phyloP scores from a whole-genome alignment of 2,329 filamentous ascomycete genomes.

The Rhinocladiella mackenziei region DNA sequence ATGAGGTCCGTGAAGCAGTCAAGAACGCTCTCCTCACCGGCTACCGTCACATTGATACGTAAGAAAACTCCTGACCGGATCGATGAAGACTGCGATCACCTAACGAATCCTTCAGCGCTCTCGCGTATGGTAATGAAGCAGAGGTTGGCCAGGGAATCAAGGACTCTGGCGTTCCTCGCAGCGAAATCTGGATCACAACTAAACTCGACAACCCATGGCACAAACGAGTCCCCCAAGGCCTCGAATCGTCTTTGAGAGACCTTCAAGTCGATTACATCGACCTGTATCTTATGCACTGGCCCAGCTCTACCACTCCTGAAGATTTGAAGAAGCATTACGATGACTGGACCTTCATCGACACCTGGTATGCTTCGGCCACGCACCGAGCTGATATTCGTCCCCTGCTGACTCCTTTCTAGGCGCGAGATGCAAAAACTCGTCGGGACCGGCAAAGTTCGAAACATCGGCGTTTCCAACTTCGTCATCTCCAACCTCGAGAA shows the following conservation, averaged over 20 bases:
- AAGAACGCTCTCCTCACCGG: slow-evolving; percentile 63
- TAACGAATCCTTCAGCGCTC: slow-evolving; percentile 44
- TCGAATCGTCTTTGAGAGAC: slow-evolving; percentile 58
- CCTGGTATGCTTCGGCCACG: slow-evolving; percentile 48
- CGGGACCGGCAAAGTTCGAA: slow-evolving; percentile 60
- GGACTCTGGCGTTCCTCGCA: slow-evolving; percentile 60
- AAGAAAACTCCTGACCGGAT: slow-evolving; percentile 12
- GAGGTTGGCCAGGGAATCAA: slow-evolving; percentile 65
- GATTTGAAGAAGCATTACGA: slow-evolving; percentile 57
- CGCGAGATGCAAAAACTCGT: slow-evolving; percentile 42
- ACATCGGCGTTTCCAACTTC: slow-evolving; percentile 86
- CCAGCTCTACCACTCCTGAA: slow-evolving; percentile 31
- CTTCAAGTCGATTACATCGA: slow-evolving; percentile 64
- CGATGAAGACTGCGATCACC: background rate
- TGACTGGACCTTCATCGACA: slow-evolving; percentile 80
- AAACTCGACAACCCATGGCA: slow-evolving; percentile 80
- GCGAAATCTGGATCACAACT: slow-evolving; percentile 68
- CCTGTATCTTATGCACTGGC: slow-evolving; percentile 64
- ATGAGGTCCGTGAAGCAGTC: slow-evolving; percentile 67
- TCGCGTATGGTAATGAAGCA: slow-evolving; percentile 72
- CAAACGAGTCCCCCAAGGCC: slow-evolving; percentile 59
- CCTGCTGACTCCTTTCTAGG: slow-evolving; percentile 41
- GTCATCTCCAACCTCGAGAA: slow-evolving; percentile 74
- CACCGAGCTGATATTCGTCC: background rate
- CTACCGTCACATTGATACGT: slow-evolving; percentile 72